Evolutionary conservation across 2,329 filamentous ascomycete species (phyloP).

Genomic region (Fusarium pseudocircinatum): DNA sequence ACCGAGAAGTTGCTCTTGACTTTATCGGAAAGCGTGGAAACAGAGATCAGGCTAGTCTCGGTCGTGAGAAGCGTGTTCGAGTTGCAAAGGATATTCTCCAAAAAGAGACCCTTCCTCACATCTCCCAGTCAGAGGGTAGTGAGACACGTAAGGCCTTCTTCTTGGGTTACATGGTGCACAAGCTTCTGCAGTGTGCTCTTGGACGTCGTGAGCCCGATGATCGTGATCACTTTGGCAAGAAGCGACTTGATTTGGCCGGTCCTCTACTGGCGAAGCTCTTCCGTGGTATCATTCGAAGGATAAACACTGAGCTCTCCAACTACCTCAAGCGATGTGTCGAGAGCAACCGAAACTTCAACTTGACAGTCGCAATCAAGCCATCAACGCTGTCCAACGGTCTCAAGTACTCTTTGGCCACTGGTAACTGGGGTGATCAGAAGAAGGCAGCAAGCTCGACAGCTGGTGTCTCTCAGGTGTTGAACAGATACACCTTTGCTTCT

Average conservation of each 20-base stretch:
- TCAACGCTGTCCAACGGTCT: constrained; percentile 91
- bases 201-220: constrained; percentile 95
- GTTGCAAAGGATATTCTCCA: constrained; percentile 95
- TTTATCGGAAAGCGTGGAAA: constrained; percentile 95
- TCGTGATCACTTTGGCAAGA: constrained; percentile 99
- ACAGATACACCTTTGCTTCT: constrained; percentile 96
- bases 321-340: constrained; percentile 95
- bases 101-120: constrained; percentile 96
- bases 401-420: constrained; percentile 96
- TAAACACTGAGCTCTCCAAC: constrained; percentile 89
- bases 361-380: constrained; percentile 90
- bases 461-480: constrained; percentile 97
- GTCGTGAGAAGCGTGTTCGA: constrained; percentile 86
- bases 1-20: constrained; percentile 91
- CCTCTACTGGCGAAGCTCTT: constrained; percentile 96
- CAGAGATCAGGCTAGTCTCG: constrained; percentile 67
- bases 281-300: constrained; percentile 87
- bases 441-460: constrained; percentile 95
- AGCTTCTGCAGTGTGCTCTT: constrained; percentile 90
- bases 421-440: constrained; percentile 99
- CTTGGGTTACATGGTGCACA: constrained; percentile 98
- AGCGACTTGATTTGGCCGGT: constrained; percentile 93
- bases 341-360: constrained; percentile 85
- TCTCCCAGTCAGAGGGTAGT: constrained; percentile 92
- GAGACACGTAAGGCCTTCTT: constrained; percentile 98